Evolutionary conservation across 768 basidiomycete genomes (phyloP).

Genomic region (Tulasnella sp.): DNA sequence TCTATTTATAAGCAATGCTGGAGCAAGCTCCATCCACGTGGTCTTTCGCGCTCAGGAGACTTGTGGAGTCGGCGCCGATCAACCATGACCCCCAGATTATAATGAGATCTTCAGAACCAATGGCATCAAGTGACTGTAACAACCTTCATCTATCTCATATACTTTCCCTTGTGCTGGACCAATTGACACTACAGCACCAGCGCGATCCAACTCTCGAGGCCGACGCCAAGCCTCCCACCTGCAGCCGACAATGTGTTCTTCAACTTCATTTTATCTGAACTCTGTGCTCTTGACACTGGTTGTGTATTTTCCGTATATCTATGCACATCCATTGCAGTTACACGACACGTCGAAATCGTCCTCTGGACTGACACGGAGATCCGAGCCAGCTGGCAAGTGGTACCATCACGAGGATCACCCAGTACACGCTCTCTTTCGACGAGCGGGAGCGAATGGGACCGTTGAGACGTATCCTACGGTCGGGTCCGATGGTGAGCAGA

Average conservation of each 20-base stretch:
- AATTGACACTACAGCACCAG: too few species aligned
- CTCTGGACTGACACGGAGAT: background rate
- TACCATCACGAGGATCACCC: conserved; percentile 4
- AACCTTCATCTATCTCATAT: too few species aligned
- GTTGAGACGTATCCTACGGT: conserved; percentile 8
- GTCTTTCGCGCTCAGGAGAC: too few species aligned
- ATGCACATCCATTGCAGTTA: background rate
- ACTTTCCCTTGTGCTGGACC: too few species aligned
- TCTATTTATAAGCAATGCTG: too few species aligned
- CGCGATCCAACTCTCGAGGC: background rate
- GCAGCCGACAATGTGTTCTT: background rate
- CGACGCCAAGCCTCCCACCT: background rate
- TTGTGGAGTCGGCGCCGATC: too few species aligned
- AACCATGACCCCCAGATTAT: too few species aligned
- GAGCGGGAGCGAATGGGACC: background rate
- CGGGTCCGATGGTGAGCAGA: conserved; percentile 21
- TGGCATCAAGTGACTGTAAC: too few species aligned
- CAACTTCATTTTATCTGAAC: background rate
- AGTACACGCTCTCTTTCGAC: conserved; percentile 13
- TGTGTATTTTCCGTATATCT: background rate
- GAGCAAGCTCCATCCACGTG: too few species aligned
- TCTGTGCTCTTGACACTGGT: background rate
- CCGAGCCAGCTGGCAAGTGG: background rate
- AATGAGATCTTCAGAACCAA: too few species aligned
- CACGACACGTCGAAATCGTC: background rate